These are phyloP conservation scores for Grammothele lineata DNA, from an alignment of 768 basidiomycete species.

Conservation along the genomic window DNA sequence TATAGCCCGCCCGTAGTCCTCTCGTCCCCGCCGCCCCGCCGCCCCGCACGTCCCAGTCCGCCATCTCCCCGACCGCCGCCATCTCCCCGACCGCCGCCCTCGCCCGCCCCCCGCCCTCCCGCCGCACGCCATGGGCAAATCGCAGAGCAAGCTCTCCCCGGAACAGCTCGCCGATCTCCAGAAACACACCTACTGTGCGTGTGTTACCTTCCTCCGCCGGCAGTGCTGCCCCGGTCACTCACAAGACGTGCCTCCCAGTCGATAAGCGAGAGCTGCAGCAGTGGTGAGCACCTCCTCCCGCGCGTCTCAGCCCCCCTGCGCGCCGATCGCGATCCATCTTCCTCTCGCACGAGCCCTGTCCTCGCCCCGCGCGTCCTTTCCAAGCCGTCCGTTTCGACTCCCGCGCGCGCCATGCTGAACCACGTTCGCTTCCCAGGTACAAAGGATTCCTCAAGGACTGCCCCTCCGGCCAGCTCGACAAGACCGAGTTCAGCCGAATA, in stretches of 20 bases:
- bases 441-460: slow-evolving; percentile 99
- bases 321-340: slow-evolving; percentile 10
- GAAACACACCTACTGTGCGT: slow-evolving; percentile 94
- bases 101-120: slow-evolving; percentile 37
- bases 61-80: not conserved
- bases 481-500: slow-evolving; percentile 92
- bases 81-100: not conserved
- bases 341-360: not conserved
- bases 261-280: slow-evolving; percentile 97
- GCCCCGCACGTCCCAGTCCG: no score
- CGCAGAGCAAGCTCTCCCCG: slow-evolving; percentile 90
- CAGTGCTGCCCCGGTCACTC: slow-evolving; percentile 9
- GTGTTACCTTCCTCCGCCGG: slow-evolving; percentile 15
- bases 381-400: slow-evolving; percentile 9
- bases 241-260: slow-evolving; percentile 43
- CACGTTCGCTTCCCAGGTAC: slow-evolving; percentile 84
- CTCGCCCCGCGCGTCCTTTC: slow-evolving; percentile 6
- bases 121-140: slow-evolving; percentile 77
- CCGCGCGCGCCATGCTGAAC: slow-evolving; percentile 1
- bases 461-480: slow-evolving; percentile 94
- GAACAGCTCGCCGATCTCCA: slow-evolving; percentile 95
- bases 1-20: not conserved
- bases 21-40: no score
- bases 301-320: slow-evolving; percentile 1
- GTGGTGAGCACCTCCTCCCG: slow-evolving; percentile 58